Percentiles rank a stretch among this genome's conserved stretches.
phyloP scores from a whole-genome alignment of 768 basidiomycete genomes.

The Tephrocybe sp. region DNA sequence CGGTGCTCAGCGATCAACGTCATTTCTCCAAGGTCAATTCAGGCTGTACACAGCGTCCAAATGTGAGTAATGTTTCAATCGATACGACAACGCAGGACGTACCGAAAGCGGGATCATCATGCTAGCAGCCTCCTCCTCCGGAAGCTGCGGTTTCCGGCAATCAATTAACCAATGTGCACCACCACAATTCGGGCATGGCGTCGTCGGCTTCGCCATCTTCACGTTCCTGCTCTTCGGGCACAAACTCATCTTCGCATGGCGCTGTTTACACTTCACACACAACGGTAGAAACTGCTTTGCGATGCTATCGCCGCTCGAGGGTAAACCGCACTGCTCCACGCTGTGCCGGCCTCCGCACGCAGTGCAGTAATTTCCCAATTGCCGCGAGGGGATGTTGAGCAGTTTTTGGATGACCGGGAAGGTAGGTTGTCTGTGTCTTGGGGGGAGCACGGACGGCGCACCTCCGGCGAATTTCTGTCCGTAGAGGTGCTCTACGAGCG shows the following conservation, averaged over 20 bases:
- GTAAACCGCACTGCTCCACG: neutral
- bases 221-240: neutral
- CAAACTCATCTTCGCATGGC: slow-evolving; percentile 5
- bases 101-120: slow-evolving; percentile 9
- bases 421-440: neutral
- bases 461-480: neutral
- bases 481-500: slow-evolving; percentile 33
- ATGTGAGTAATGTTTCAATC: neutral
- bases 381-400: neutral
- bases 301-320: too few relatives aligned
- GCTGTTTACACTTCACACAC: neutral
- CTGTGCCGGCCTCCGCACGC: slow-evolving; percentile 6
- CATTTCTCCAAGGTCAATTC: neutral
- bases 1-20: too few relatives aligned
- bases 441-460: neutral
- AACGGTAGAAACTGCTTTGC: neutral
- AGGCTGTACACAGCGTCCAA: neutral
- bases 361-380: neutral
- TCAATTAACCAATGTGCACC: slow-evolving; percentile 20
- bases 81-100: neutral
- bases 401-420: neutral
- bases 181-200: slow-evolving; percentile 15
- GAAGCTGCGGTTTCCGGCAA: slow-evolving; percentile 18
- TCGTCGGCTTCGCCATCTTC: neutral
- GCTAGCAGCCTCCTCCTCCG: slow-evolving; percentile 2